Evolutionary conservation across 2,329 filamentous ascomycete genomes (phyloP).

Genomic region (Xylariaceae sp.): DNA sequence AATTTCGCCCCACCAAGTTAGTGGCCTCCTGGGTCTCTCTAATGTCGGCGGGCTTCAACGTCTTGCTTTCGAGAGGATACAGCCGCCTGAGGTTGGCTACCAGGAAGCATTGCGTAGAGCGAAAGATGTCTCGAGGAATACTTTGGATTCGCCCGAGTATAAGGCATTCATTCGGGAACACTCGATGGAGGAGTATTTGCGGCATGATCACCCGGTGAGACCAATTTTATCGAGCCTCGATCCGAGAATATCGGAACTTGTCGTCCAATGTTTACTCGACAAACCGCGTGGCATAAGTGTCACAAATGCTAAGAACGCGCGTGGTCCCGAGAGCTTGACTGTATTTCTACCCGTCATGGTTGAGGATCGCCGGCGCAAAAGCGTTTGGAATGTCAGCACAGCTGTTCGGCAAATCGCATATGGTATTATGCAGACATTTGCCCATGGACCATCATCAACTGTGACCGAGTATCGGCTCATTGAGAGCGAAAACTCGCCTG

Average conservation of each 20-base stretch:
- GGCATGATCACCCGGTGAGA: constrained; percentile 24
- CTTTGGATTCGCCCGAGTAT: constrained; percentile 14
- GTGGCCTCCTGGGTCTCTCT: constrained; percentile 18
- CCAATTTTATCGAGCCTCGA: constrained; percentile 24
- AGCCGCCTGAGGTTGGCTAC: constrained; percentile 12
- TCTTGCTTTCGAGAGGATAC: constrained; percentile 31
- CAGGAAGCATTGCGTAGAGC: constrained; percentile 20
- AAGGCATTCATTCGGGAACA: constrained; percentile 25
- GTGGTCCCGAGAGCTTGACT: constrained; percentile 26
- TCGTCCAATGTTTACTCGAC: constrained; percentile 36
- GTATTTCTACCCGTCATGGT: constrained; percentile 40
- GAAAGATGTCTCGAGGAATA: constrained; percentile 27
- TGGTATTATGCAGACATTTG: constrained; percentile 27
- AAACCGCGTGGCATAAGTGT: constrained; percentile 27
- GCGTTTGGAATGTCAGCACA: constrained; percentile 38
- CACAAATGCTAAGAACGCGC: constrained; percentile 4
- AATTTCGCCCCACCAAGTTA: constrained; percentile 34
- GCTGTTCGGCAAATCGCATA: constrained; percentile 36
- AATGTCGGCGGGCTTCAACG: constrained; percentile 30
- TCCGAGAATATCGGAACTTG: constrained; percentile 34
- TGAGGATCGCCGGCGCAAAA: constrained; percentile 35
- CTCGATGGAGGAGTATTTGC: constrained; percentile 22
- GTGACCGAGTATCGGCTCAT: constrained; percentile 39
- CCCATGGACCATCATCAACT: constrained; percentile 1
- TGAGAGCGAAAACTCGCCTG: constrained; percentile 23